Evolutionary conservation across 2,329 filamentous ascomycete genomes (phyloP).

Genomic region (Pseudogymnoascus verrucosus): DNA sequence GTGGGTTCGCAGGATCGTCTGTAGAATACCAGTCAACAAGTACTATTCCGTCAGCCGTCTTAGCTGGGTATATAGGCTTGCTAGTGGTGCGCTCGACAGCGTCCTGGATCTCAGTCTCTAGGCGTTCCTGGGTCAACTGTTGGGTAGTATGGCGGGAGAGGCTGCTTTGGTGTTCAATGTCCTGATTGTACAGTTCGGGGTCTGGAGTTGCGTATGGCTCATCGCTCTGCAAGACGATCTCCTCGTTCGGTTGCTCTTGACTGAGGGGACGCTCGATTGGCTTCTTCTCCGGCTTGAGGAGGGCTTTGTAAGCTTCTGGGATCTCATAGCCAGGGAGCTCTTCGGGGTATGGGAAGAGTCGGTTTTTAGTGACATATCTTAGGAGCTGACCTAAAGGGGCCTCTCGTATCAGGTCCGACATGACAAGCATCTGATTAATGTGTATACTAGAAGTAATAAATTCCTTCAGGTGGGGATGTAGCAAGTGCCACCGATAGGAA

Average conservation of each 20-base stretch:
- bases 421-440: neutral
- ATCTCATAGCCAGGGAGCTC: conserved; percentile 47
- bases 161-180: conserved; percentile 15
- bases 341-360: conserved; percentile 50
- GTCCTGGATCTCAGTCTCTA: conserved; percentile 31
- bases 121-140: conserved; percentile 30
- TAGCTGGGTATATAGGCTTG: conserved; percentile 39
- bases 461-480: neutral
- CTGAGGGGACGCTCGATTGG: neutral
- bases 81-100: conserved; percentile 32
- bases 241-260: conserved; percentile 2
- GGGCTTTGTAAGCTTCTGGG: conserved; percentile 34
- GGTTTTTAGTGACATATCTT: conserved; percentile 44
- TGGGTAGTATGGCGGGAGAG: conserved; percentile 21
- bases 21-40: conserved; percentile 48
- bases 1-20: conserved; percentile 47
- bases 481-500: neutral
- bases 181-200: conserved; percentile 14
- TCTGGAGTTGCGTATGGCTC: conserved; percentile 15
- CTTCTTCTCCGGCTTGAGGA: conserved; percentile 19
- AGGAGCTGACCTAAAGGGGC: conserved; percentile 52
- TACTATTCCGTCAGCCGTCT: conserved; percentile 42
- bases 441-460: neutral
- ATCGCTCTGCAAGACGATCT: conserved; percentile 12
- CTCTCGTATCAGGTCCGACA: conserved; percentile 40